Percentiles rank a stretch among this genome's conserved stretches.
Conservation (phyloP, 345 rosid genomes). For the Gossypium ekmanianum region DNA sequence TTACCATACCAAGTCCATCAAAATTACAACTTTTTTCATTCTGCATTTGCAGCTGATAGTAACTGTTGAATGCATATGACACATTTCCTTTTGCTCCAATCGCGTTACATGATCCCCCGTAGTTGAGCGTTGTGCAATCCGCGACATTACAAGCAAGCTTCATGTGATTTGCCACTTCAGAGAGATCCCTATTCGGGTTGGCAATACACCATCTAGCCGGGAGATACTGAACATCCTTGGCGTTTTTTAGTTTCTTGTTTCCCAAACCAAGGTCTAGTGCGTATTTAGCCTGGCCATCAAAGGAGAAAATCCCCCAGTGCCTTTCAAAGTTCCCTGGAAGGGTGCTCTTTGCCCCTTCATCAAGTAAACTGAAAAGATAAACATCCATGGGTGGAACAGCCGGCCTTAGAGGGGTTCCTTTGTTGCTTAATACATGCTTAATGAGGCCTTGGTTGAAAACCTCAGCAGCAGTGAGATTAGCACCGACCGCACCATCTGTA, state of each 20-base stretch:
- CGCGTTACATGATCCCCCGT: slow-evolving; percentile 83
- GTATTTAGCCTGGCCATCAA: slow-evolving; percentile 95
- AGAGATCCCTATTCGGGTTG: slow-evolving; percentile 61
- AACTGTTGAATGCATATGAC: slow-evolving; percentile 94
- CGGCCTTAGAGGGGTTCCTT: slow-evolving; percentile 92
- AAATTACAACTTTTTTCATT: slow-evolving; percentile 73
- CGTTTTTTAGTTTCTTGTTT: slow-evolving; percentile 60
- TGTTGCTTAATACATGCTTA: slow-evolving; percentile 58
- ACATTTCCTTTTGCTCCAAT: slow-evolving; percentile 81
- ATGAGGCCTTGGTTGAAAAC: slow-evolving; percentile 88
- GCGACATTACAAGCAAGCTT: slow-evolving; percentile 74
- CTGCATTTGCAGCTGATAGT: slow-evolving; percentile 87
- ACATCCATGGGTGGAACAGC: slow-evolving; percentile 68
- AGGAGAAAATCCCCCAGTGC: slow-evolving; percentile 97
- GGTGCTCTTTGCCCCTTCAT: slow-evolving; percentile 80
- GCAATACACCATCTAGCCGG: slow-evolving; percentile 97
- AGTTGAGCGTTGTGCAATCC: slow-evolving; percentile 84
- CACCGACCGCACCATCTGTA: slow-evolving; percentile 73
- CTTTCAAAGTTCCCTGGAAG: slow-evolving; percentile 92
- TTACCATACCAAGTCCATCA: slow-evolving; percentile 86
- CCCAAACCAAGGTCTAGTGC: slow-evolving; percentile 75
- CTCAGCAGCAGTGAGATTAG: slow-evolving; percentile 81
- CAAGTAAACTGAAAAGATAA: slow-evolving; percentile 84
- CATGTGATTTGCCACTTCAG: slow-evolving; percentile 62
- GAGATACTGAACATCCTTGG: slow-evolving; percentile 67